phyloP scores from a whole-genome alignment of 345 rosid species.

The Microcos paniculata region DNA sequence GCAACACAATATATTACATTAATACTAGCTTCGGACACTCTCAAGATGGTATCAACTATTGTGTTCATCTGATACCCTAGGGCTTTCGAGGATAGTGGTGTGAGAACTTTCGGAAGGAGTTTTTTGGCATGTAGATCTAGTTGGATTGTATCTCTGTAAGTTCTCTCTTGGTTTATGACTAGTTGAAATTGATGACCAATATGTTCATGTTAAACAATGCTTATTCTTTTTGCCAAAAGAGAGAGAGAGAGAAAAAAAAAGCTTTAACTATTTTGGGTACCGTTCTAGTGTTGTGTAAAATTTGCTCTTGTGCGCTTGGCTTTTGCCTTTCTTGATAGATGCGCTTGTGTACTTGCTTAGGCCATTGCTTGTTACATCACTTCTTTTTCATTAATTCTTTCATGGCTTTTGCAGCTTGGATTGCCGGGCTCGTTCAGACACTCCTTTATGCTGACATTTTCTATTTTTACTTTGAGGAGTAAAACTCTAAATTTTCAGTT shows the following conservation, averaged over 20 bases:
- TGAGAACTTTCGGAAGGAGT: no score
- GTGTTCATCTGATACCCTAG: not conserved
- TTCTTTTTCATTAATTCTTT: not conserved
- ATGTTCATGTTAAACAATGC: no score
- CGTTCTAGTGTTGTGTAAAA: not conserved
- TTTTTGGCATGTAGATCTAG: no score
- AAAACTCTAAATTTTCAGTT: not conserved
- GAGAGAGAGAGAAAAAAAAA: not conserved
- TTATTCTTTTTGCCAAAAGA: no score
- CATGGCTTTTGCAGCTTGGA: slow-evolving; percentile 63
- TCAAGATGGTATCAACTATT: no score
- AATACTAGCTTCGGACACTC: no score
- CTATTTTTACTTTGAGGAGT: slow-evolving; percentile 79
- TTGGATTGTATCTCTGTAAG: no score
- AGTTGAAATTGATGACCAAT: no score
- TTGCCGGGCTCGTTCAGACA: slow-evolving; percentile 70
- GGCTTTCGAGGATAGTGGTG: no score
- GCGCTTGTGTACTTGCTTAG: not conserved
- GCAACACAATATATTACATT: no score
- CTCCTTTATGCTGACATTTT: slow-evolving; percentile 78
- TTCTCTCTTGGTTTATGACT: no score
- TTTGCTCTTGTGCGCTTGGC: not conserved
- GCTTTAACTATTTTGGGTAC: not conserved
- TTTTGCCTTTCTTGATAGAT: not conserved
- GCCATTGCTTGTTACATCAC: no score